Base-by-base conservation (phyloP, 768 basidiomycete genomes). In the Boletus bicolor region DNA sequence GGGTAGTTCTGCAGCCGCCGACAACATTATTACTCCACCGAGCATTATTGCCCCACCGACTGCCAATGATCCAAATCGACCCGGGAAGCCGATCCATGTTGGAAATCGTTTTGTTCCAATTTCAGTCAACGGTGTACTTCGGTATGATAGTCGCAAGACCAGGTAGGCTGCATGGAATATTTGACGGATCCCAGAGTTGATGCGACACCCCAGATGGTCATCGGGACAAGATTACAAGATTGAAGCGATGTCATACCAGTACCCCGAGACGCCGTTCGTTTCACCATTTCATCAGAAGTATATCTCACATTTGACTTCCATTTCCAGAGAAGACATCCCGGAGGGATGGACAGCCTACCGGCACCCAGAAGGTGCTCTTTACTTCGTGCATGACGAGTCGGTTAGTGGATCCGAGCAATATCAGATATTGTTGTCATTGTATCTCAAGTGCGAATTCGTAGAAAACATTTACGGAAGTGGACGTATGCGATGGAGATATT, bases 321-420 rank as follows among this genome's bases (percentile, higher is more conserved):
- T 52, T 44, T 45, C 12, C 46, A 70, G 69, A 44, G 44, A 30
- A 0, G 42, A 26, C 0, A 21, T 56, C 2, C 73, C 71, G 0
- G 7, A 19, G 4, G 78, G 75, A 0, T 87, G 86, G 86, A 65
- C 36, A 7, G 65, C 76, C 1, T 70, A 72, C 35, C 67, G 73
- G 2, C 86, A 87, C 59, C 84, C 85, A 0, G 85, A 87, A 67
- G 86, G 86, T 7, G 77, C 75, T 15, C 74, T 79, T 17, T 87
- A 86, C 62, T 87, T 81, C 53, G 76, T 75, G 59, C 73, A 84
- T 53, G n/a, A 54, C 45, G 59, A 71, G 4, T 76, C 76, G 70
- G 84, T 83, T 46, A 10, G 74, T 61, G 39, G 11, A 37, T 35
- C 5, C 19, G 4, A 36, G 21, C 21, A 24, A 24, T 32, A 30